Base-by-base conservation (phyloP, 768 basidiomycete genomes). In the Cyathus striatus region DNA sequence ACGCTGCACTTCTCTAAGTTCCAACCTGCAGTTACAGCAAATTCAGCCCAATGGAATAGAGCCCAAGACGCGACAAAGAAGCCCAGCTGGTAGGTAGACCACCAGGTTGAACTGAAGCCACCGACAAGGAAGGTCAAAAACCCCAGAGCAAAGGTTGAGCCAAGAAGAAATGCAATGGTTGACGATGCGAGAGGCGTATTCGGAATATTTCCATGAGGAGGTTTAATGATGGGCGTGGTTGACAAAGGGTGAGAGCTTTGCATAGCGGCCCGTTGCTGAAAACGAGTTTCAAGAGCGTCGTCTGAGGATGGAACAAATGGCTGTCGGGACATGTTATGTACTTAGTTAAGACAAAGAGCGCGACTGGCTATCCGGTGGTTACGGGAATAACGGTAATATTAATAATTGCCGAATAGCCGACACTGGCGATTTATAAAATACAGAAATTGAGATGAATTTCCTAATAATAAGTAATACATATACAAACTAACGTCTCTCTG, bases 11-110 rank as follows among this genome's bases (percentile, higher is more conserved):
- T 96, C 41, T 87, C 85, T 30, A 84, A 66, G 62, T 98, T 98
- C 86, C 90, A 98, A 18, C 90, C 90, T 1, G 94, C 94, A 5
- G 96, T 96, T 3, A 94, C 91, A 26, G 86, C 87, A 56, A 93
- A 98, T 61, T 99, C 96, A 10, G 78, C 81, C 81, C 91, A 86
- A 56, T 99, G 96, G 61, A 99, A 99, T 25, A 73, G 68, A 0
- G 89, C 74, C 88, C 90, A 91, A 4, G 84, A 73, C 24, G 86
- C 81, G 30, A 89, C 48, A 60, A 93, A 98, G 60, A 89, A 81
- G 1, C 87, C 90, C 2, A 96, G 70, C 54, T 86, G 86, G 44
- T 79, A 78, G 21, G 82, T 86, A 0, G 78, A 62, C 78, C 86
- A 87, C 74, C 78, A 81, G 23, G 58, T 61, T 6, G 49, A 47